Base-by-base conservation (phyloP, 2,329 filamentous ascomycete genomes). In the Calcarisporium arbuscula region DNA sequence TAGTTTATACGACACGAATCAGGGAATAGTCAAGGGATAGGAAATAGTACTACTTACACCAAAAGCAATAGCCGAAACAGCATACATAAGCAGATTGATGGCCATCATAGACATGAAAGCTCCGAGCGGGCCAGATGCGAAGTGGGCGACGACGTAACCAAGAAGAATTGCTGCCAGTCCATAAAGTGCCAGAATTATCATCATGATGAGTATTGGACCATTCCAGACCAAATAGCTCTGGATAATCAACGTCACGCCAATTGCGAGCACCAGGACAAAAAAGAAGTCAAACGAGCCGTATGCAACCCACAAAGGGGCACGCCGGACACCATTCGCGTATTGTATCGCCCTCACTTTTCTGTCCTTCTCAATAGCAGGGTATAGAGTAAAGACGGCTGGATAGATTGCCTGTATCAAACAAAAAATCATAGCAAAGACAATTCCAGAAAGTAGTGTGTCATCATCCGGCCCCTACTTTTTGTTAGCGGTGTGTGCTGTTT, bases 291-390 rank as follows among this genome's bases (percentile, higher is more conserved):
- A 94, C 1, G 66, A 52, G 2, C 80, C 66, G 52, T 94, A 90
- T 2, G 87, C 84, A 2, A 84, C 57, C 87, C 87, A 94, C 2
- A 94, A 65, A 1, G 86, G 84, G 2, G 80, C 63, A 2, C 81
- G 78, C 18, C 82, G 72, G 20, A 94, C 85, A 21, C 87, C 87
- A 53, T 94, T 94, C 38, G 84, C 88, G 58, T 92, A 94, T 54
- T 94, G 80, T 17, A 95, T 64, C 5, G 82, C 81, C 32, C 87
- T 74, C 27, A 94, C 83, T 40, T 85, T 82, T 34, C 78, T 68
- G 4, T 84, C 62, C 19, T 85, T 72, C 57, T 94, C 87, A 10
- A 85, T 63, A 5, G 85, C 92, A 1, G 85, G 84, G 52, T 94
- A 94, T 6, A 94, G 64, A 1, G 82, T 76, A 49, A 94, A 71